A percentile compares a stretch with the other conserved stretches of the same genome.
These are phyloP conservation scores for Wickerhamomyces xylosicus DNA, from an alignment of 805 yeast species.

Conservation along the genomic window DNA sequence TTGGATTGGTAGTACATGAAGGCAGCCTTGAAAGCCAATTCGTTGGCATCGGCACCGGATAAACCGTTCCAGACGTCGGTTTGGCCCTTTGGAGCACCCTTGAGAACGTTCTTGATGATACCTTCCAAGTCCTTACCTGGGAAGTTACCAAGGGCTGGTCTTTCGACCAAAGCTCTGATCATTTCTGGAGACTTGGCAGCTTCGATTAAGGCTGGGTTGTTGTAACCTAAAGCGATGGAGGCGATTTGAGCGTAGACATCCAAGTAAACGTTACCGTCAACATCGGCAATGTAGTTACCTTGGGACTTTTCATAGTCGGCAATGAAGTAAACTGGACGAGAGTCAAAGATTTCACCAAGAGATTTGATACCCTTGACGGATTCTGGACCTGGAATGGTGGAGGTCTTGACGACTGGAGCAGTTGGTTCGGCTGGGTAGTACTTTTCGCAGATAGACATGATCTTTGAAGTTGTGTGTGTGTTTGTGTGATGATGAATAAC, in stretches of 20 bases:
- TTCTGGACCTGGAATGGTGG: constrained; percentile 68
- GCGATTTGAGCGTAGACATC: constrained; percentile 82
- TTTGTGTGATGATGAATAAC: no score
- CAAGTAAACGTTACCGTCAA: constrained; percentile 64
- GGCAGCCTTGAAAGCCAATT: constrained; percentile 82
- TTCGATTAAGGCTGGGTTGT: constrained; percentile 65
- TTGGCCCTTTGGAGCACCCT: constrained; percentile 74
- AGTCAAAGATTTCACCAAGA: constrained; percentile 55
- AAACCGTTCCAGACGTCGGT: constrained; percentile 68
- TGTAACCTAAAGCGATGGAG: constrained; percentile 78
- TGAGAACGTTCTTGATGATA: constrained; percentile 32
- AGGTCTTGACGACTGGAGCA: constrained; percentile 51
- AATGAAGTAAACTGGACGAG: constrained; percentile 63
- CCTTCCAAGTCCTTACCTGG: constrained; percentile 62
- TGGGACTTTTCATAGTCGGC: constrained; percentile 66
- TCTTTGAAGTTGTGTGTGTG: no score
- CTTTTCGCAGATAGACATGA: constrained; percentile 35
- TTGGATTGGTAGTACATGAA: constrained; percentile 68
- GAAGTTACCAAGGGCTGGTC: constrained; percentile 81
- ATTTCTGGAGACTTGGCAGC: constrained; percentile 61
- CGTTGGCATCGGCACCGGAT: constrained; percentile 85
- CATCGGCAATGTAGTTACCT: constrained; percentile 77
- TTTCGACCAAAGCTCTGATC: constrained; percentile 64
- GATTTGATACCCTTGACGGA: constrained; percentile 40
- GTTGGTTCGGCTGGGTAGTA: constrained; percentile 79